Conservation (phyloP, 176 grass and related monocot genomes). For the bread wheat (Triticum aestivum) region DNA sequence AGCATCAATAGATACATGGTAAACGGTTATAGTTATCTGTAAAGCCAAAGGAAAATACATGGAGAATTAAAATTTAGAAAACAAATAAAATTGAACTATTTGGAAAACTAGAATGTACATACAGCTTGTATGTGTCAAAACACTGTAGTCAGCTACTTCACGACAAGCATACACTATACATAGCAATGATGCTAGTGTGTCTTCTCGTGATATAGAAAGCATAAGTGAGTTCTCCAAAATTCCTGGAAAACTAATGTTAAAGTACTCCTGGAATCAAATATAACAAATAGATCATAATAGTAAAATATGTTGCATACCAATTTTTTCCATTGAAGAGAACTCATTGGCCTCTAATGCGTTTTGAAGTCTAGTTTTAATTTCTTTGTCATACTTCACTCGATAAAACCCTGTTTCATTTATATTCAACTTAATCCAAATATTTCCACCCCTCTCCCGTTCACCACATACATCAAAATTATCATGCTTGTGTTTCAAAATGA, state of each 20-base stretch:
- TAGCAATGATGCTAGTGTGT: conserved; percentile 61
- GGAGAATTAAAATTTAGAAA: not conserved
- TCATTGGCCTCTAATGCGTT: conserved; percentile 59
- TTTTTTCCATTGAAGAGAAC: conserved; percentile 67
- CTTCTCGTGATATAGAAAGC: conserved; percentile 56
- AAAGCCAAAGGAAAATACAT: not conserved
- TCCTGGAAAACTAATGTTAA: conserved; percentile 42
- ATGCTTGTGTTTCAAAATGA: conserved; percentile 57
- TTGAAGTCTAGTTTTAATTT: conserved; percentile 53
- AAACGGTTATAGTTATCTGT: conserved; percentile 51
- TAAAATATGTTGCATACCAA: conserved; percentile 46
- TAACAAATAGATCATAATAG: not conserved
- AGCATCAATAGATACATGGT: conserved; percentile 48
- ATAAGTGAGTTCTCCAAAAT: conserved; percentile 69
- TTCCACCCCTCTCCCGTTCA: conserved; percentile 3
- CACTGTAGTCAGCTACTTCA: conserved; percentile 51
- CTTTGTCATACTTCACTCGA: conserved; percentile 72
- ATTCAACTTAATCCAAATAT: conserved; percentile 74
- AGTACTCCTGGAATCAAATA: not conserved
- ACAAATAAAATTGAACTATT: not conserved
- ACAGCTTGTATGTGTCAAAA: conserved; percentile 56
- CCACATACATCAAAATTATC: conserved; percentile 45
- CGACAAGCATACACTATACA: conserved; percentile 60
- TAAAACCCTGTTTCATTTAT: conserved; percentile 83
- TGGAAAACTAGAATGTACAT: conserved; percentile 26